Base-by-base conservation (phyloP, 2,329 filamentous ascomycete species). In the Penicillium sp. region DNA sequence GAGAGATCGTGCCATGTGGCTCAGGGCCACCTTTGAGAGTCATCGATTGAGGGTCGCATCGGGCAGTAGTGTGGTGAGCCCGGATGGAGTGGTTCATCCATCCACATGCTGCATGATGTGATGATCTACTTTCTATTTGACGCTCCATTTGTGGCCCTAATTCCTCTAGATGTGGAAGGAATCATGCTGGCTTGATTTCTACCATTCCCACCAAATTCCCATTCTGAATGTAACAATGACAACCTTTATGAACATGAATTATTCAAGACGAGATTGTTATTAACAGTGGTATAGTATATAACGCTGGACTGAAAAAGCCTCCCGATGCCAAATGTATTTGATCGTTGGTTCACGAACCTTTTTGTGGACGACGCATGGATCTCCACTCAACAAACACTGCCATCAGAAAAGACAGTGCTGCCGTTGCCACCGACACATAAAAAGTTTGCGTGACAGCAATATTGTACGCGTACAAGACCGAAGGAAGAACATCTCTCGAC, bases 361-460 rank as follows among this genome's bases (percentile, higher is more conserved):
- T 42, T 29, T 42, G 31, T 15, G 33, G 20, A 23, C 31, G 25
- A 35, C 39, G 65, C 39, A 69, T 62, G 1, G 59, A 65, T 37
- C 60, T 59, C 66, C 66, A 69, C 35, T 67, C 55, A 17, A 68
- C 51, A 22, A 57, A 53, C 3, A 60, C 36, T 2, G 60, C 57
- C 0, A 55, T 60, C 17, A 66, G 18, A 9, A 63, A 48, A 1
- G 54, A 55, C 2, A 65, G 29, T 13, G 50, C 51, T 2, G 54
- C 55, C 42, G 65, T 60, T 2, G 56, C 60, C 12, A 65, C 54
- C 3, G 52, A 50, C n/a, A 62, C 59, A 38, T 65, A 66, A 38
- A 63, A 68, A 2, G 64, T 61, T 27, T 64, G 41, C 1, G 57
- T 61, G 12, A 68, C 45, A 1, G 65, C 57, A 10, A 48, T 38